Base-by-base conservation (phyloP, 2,329 filamentous ascomycete species). In the Alternaria longipes region DNA sequence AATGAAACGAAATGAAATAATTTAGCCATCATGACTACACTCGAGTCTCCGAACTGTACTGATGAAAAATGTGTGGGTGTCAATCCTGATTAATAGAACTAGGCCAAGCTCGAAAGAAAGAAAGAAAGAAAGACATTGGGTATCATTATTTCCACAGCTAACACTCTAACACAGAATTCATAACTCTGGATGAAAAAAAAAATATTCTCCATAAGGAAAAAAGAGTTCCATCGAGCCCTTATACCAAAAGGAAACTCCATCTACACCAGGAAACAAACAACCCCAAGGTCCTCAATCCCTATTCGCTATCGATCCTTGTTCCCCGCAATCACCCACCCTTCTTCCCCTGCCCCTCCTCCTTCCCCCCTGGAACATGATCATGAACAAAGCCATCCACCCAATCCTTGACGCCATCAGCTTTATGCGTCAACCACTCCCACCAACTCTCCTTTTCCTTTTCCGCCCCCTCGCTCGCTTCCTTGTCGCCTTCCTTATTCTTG, bases 401-500 rank as follows among this genome's bases (percentile, higher is more conserved):
- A 11, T 73, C 71, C 53, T 75, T 73, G 1, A 76, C 68, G 16
- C 72, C 65, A 24, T 78, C 74, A 4, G 72, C 75, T 59, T 78
- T 75, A 14, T 79, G 76, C 42, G 71, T 71, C 36, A 80, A 58
- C 76, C 75, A 79, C 55, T 78, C 70, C 77, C 77, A 79, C 75
- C 69, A 78, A 16, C 63, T 66, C 45, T 73, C 63, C 8, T 65
- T 59, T 3, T 47, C 44, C 20, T 49, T 41, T 3, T 40, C 34
- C n/a, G 34, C 36, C 3, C 18, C 56, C 7, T 50, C 16, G 8
- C 40, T 52, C 1, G n/a, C n/a, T 41, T 38, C 32, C 3, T 11
- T 12, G 0, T 34, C 46, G 8, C 12, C 46, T 4, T 42, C 24
- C 1, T 42, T 41, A 4, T 30, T 28, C 4, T 55, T 47, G 20